Conservation (phyloP, 208 protist genomes). For the Acanthamoeba lenticulata region DNA sequence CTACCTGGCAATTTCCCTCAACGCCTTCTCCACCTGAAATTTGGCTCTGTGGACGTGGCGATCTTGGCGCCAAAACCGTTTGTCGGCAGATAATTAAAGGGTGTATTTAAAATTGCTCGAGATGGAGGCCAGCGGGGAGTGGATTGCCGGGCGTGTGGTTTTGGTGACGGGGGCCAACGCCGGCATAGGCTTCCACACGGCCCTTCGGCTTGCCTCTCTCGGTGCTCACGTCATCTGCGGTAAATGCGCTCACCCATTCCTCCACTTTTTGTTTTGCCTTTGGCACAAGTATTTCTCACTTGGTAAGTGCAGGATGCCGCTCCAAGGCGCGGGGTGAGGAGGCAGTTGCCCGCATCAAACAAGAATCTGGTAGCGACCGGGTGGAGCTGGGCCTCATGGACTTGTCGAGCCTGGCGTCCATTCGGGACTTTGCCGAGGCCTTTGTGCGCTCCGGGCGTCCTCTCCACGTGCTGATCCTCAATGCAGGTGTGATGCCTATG, state of each 20-base stretch:
- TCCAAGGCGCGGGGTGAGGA: background rate
- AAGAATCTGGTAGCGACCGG: background rate
- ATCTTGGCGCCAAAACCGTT: background rate
- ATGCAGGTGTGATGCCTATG: conserved; percentile 31
- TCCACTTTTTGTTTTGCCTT: too few species aligned
- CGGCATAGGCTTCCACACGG: conserved; percentile 26
- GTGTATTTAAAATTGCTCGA: background rate
- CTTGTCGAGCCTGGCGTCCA: background rate
- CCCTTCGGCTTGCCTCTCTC: background rate
- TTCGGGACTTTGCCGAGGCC: background rate
- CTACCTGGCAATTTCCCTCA: background rate
- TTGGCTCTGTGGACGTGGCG: too few species aligned
- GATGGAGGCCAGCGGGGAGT: background rate
- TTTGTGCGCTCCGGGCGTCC: background rate
- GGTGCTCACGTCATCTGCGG: conserved; percentile 18
- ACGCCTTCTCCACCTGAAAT: too few species aligned
- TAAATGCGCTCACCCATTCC: background rate
- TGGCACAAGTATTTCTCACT: background rate
- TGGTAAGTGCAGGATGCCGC: background rate
- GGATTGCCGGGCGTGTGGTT: background rate
- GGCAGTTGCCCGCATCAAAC: background rate
- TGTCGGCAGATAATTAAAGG: too few species aligned
- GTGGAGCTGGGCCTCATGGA: conserved; percentile 4
- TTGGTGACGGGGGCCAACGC: conserved; percentile 34
- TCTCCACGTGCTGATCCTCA: background rate